These are phyloP conservation scores for Botrytis aclada DNA, from an alignment of 2,329 filamentous ascomycete species.

Conservation along the genomic window DNA sequence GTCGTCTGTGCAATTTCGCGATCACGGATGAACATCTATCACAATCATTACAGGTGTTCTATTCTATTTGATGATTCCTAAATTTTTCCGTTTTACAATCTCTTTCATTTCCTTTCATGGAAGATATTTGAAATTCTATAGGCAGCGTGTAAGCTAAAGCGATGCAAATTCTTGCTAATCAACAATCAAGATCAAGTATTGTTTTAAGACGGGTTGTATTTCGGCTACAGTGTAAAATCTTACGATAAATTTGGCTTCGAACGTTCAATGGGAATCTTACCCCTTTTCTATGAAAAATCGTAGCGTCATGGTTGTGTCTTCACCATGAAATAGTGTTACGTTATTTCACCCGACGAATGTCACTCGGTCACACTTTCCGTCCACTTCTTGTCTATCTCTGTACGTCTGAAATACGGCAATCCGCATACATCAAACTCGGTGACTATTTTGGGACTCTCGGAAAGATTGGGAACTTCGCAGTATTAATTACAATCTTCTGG, in stretches of 20 bases:
- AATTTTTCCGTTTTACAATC: fast-evolving
- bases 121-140: too few species aligned
- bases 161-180: not conserved
- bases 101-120: not conserved
- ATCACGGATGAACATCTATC: not conserved
- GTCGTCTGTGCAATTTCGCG: not conserved
- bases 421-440: not conserved
- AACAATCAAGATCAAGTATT: not conserved
- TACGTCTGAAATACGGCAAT: not conserved
- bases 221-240: not conserved
- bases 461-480: not conserved
- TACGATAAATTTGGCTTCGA: not conserved
- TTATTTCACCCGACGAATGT: not conserved
- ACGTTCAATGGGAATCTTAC: fast-evolving
- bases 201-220: not conserved
- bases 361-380: not conserved
- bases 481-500: fast-evolving
- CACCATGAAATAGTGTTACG: not conserved
- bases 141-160: not conserved
- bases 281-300: not conserved
- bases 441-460: too few species aligned
- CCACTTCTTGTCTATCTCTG: not conserved
- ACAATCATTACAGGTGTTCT: not conserved
- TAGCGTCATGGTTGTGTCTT: fast-evolving
- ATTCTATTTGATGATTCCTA: too few species aligned